These are phyloP conservation scores for Sporothrix humicola DNA, from an alignment of 2,329 filamentous ascomycete species.

Conservation along the genomic window DNA sequence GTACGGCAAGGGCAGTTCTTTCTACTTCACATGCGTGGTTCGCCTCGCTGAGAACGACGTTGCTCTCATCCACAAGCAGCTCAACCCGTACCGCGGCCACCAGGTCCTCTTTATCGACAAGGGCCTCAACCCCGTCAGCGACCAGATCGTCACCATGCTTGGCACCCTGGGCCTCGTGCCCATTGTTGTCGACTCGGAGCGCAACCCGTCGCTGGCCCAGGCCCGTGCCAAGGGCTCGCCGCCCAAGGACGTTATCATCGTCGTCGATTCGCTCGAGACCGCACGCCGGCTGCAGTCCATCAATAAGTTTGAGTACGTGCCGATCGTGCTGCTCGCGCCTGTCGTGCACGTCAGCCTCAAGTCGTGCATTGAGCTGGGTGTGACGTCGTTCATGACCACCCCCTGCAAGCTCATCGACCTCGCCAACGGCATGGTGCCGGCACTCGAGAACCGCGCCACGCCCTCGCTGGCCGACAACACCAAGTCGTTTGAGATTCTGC, in stretches of 20 bases:
- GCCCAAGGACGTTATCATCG: conserved; percentile 92
- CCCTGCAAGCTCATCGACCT: conserved; percentile 93
- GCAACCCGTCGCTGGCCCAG: conserved; percentile 62
- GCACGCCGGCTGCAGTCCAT: conserved; percentile 83
- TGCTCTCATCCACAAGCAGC: conserved; percentile 77
- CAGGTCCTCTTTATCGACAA: conserved; percentile 95
- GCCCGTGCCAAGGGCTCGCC: conserved; percentile 62
- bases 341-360: conserved; percentile 90
- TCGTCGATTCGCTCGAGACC: conserved; percentile 91
- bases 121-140: conserved; percentile 76
- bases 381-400: conserved; percentile 99
- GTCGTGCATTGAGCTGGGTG: conserved; percentile 90
- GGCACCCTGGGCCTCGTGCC: conserved; percentile 79
- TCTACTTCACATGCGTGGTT: conserved; percentile 95
- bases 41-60: conserved; percentile 82
- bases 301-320: conserved; percentile 97
- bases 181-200: conserved; percentile 81
- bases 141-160: conserved; percentile 80
- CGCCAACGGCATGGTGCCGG: conserved; percentile 94
- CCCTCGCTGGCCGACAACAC: conserved; percentile 92
- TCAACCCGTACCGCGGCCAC: conserved; percentile 89
- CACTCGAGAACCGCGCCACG: conserved; percentile 88
- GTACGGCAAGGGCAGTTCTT: conserved; percentile 88
- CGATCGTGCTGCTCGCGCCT: conserved; percentile 89
- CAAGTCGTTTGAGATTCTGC: conserved; percentile 90